These are phyloP conservation scores for Onygenales sp. DNA, from an alignment of 2,329 filamentous ascomycete species.

Conservation along the genomic window DNA sequence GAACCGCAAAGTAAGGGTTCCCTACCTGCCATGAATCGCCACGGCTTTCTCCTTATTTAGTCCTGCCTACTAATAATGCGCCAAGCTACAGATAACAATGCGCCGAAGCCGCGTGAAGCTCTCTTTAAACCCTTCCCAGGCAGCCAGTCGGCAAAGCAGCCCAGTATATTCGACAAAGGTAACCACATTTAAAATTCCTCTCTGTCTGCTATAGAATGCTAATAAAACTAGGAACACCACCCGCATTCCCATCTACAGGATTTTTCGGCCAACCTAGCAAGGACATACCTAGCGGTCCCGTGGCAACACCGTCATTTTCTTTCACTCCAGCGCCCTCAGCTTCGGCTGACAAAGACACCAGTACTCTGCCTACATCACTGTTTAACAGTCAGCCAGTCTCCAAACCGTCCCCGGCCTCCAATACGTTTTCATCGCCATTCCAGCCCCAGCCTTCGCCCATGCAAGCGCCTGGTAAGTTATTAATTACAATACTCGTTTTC, in stretches of 20 bases:
- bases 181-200: neutral
- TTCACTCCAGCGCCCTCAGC: neutral
- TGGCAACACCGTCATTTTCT: neutral
- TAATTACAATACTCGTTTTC: neutral
- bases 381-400: neutral
- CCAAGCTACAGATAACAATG: neutral
- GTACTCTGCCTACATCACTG: neutral
- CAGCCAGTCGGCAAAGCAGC: neutral
- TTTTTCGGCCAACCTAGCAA: neutral
- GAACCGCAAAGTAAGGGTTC: too few relatives aligned
- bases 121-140: constrained; percentile 2
- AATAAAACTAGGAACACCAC: neutral
- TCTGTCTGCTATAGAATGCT: neutral
- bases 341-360: neutral
- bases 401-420: neutral
- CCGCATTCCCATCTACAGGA: neutral
- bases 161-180: constrained; percentile 3
- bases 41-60: too few relatives aligned
- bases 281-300: neutral
- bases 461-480: neutral
- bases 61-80: too few relatives aligned
- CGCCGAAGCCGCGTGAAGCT: neutral
- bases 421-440: neutral
- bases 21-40: too few relatives aligned
- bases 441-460: neutral